Percentiles rank a stretch among this genome's conserved stretches.
These are phyloP conservation scores for Oehlia diaphana DNA, from an alignment of 192 early-diverging fungal species.

Conservation along the genomic window DNA sequence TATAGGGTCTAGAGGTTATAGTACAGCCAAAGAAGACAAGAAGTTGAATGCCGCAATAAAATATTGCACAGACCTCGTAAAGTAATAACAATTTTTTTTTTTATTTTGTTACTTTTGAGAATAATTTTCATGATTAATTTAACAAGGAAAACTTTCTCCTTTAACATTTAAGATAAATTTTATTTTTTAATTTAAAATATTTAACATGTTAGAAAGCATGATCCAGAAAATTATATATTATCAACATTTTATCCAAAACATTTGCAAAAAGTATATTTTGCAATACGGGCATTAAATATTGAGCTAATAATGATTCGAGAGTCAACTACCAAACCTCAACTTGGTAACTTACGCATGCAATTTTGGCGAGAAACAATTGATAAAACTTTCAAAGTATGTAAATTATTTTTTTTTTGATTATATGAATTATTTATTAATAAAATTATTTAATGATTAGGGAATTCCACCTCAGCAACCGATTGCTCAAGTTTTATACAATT, in stretches of 20 bases:
- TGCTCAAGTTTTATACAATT: conserved; percentile 51
- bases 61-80: conserved; percentile 32
- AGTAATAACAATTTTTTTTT: conserved; percentile 12
- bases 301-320: conserved; percentile 83
- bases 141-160: background rate
- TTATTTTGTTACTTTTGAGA: background rate
- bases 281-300: conserved; percentile 85
- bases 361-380: conserved; percentile 90
- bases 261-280: conserved; percentile 69
- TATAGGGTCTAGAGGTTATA: background rate
- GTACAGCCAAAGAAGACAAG: conserved; percentile 6
- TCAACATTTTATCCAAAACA: conserved; percentile 74
- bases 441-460: conserved; percentile 39
- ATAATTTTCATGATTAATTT: too few relatives aligned
- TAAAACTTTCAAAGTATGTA: conserved; percentile 56
- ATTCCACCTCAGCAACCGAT: conserved; percentile 79
- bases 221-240: conserved; percentile 79
- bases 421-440: background rate
- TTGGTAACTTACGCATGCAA: conserved; percentile 80
- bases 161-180: too few relatives aligned
- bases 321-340: conserved; percentile 60
- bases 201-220: conserved; percentile 45
- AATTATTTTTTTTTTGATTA: conserved; percentile 15
- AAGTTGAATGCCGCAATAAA: conserved; percentile 29
- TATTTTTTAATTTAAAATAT: too few relatives aligned